Percentiles rank a stretch among this genome's conserved stretches.
These are phyloP conservation scores for Solanum hybrid DNA, from an alignment of 305 asterid genomes.

Conservation along the genomic window DNA sequence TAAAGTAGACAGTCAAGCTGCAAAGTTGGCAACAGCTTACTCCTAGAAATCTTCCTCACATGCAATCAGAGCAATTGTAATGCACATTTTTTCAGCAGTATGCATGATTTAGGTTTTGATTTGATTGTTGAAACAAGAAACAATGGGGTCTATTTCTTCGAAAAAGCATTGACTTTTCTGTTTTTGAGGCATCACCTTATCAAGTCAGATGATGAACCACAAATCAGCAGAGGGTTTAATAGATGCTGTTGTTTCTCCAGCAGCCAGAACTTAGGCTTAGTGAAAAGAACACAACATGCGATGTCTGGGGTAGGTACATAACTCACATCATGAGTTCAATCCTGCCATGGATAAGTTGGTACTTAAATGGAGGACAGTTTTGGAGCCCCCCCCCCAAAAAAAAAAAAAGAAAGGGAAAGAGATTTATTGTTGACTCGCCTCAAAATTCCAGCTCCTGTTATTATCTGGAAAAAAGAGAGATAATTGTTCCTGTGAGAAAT, in stretches of 20 bases:
- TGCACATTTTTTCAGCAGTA: neutral
- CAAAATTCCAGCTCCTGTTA: neutral
- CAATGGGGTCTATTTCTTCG: neutral
- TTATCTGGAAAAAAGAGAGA: neutral
- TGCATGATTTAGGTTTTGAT: neutral
- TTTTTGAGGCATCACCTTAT: neutral
- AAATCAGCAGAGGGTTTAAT: neutral
- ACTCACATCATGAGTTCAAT: neutral
- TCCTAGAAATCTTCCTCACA: neutral
- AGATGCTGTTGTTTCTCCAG: neutral
- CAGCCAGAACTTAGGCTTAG: neutral
- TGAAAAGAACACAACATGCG: neutral
- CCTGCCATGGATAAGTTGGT: neutral
- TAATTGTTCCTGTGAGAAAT: no score
- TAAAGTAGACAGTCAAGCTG: neutral
- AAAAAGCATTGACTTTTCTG: neutral
- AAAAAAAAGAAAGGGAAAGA: neutral
- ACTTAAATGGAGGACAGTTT: neutral
- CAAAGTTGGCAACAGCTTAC: neutral
- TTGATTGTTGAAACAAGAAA: neutral
- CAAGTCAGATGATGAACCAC: neutral
- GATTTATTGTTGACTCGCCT: neutral
- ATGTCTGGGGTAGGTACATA: neutral
- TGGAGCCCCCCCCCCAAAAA: neutral
- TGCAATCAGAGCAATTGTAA: neutral